Conservation (phyloP, 805 yeast species). For the Myxozyma udenii region DNA sequence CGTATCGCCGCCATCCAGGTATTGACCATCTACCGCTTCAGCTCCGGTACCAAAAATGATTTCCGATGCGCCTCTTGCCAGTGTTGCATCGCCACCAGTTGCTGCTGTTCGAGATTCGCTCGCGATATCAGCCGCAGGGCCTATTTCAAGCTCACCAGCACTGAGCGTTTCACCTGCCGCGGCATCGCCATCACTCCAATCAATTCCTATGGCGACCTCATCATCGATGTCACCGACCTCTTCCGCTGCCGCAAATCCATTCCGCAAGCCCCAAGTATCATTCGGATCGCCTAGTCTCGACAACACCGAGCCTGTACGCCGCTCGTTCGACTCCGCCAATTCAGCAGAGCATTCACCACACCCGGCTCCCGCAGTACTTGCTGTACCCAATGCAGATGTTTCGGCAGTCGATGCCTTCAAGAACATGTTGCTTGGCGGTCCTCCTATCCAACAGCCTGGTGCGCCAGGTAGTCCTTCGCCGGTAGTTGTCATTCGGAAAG, state of each 20-base stretch:
- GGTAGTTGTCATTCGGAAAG: not conserved
- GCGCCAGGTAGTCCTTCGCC: not conserved
- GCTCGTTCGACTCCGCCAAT: not conserved
- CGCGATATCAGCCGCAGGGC: no score
- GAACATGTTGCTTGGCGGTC: constrained; percentile 22
- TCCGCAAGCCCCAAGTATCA: not conserved
- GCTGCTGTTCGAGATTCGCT: no score
- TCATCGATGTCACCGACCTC: not conserved
- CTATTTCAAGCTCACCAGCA: no score
- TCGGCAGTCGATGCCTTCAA: constrained; percentile 28
- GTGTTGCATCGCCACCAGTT: no score
- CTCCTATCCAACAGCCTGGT: not conserved
- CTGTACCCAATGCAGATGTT: constrained; percentile 2
- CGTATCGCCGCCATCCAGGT: no score
- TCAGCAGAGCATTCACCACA: no score
- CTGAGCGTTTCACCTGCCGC: not conserved
- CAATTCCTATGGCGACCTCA: no score
- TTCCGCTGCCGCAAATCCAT: not conserved
- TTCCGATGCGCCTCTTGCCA: not conserved
- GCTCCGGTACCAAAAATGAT: constrained; percentile 19
- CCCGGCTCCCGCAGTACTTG: not conserved
- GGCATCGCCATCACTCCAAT: not conserved
- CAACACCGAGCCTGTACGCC: not conserved
- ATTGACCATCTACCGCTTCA: not conserved
- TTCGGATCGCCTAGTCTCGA: not conserved